phyloP scores from a whole-genome alignment of 2,329 filamentous ascomycete genomes.

The Colletotrichum sublineola region DNA sequence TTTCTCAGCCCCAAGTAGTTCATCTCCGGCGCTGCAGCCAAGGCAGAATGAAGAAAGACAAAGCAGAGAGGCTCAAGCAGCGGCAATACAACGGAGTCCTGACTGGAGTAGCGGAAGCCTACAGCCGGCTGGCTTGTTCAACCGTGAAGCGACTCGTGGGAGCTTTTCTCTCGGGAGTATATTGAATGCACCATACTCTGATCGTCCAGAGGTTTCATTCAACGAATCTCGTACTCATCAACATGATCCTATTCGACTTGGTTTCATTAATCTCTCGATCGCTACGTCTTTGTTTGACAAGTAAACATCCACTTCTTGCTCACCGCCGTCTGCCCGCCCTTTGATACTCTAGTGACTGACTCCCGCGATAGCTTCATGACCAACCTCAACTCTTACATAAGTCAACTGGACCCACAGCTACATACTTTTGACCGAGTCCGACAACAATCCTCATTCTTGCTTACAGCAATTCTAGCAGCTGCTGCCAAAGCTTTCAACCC shows the following conservation, averaged over 20 bases:
- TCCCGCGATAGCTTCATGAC: conserved; percentile 51
- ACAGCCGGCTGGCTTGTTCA: conserved; percentile 52
- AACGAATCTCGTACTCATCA: neutral
- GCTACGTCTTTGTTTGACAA: conserved; percentile 32
- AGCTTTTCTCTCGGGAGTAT: conserved; percentile 53
- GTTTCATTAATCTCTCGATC: conserved; percentile 24
- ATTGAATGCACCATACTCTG: conserved; percentile 42
- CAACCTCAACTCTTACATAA: conserved; percentile 56
- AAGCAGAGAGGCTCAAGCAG: neutral
- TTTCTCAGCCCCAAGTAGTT: neutral
- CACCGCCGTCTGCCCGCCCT: neutral
- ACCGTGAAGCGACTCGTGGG: conserved; percentile 50
- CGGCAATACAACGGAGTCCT: conserved; percentile 14
- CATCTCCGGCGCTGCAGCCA: neutral
- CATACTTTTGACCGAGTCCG: conserved; percentile 55
- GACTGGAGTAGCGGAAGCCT: conserved; percentile 44
- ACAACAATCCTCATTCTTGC: conserved; percentile 53
- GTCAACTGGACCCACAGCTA: conserved; percentile 54
- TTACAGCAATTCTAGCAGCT: conserved; percentile 51
- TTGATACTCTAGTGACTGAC: neutral
- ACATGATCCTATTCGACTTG: conserved; percentile 16
- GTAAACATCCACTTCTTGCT: neutral
- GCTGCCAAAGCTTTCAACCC: conserved; percentile 55
- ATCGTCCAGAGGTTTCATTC: neutral
- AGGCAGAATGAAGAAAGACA: neutral